Base-by-base conservation (phyloP, 176 grass and related monocot genomes). In the Calamus simplicifolius region DNA sequence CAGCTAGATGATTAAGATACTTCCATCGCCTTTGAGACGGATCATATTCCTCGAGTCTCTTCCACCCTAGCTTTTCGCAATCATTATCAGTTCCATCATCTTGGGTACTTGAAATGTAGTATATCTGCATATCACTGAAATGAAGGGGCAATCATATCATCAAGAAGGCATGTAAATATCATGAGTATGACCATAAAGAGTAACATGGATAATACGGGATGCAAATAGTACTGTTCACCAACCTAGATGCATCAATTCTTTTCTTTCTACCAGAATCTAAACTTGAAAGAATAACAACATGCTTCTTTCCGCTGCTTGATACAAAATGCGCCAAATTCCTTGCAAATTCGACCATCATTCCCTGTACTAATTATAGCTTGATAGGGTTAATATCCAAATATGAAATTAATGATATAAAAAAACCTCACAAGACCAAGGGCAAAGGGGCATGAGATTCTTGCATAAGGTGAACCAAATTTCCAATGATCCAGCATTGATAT, bases 261-360 rank as follows among this genome's bases (percentile, higher is more conserved):
- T 86, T 92, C 60, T 73, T 83, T 81, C 78, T 87, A 70, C 81
- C 84, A 73, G 87, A 89, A 50, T 98, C 88, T 79, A 98, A 76
- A 80, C 93, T 92, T 75, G 93, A 98, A 78, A 92, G 73, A 79
- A 92, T 74, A 54, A 98, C 29, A 67, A 92, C 64, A 79, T 92
- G 84, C 19, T 81, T 69, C 73, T 98, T 92, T 49, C 79, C 84
- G 50, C 75, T 75, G 79, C 59, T 71, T 16, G 74, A 73, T 69
- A 85, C 52, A 23, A 89, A 89, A 52, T 83, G 59, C 31, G 76
- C 84, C 72, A 85, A 73, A 66, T 92, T 82, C 75, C 67, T 92
- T 27, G 93, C 87, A 89, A 92, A 98, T 71, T 79, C 68, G 83
- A 85, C 55, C 75, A 89, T 79, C 88, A 98, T 92, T 49, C 93